phyloP scores from a whole-genome alignment of 306 rosid genomes.

The Corylus americana region DNA sequence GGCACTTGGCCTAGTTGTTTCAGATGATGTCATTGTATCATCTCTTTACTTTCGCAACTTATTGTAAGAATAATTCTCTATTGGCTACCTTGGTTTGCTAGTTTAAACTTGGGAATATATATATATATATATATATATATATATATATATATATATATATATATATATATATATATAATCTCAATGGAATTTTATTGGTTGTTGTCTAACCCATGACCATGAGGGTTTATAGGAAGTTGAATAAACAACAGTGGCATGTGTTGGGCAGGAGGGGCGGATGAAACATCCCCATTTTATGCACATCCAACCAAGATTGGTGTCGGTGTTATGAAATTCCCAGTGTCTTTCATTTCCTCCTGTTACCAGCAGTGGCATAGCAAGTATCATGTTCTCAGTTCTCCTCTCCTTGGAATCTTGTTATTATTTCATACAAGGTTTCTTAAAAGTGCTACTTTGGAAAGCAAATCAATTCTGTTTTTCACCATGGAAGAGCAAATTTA shows the following conservation, averaged over 20 bases:
- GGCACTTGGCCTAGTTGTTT: constrained; percentile 5
- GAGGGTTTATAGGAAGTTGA: background rate
- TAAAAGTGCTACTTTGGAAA: too few species aligned
- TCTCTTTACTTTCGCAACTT: constrained; percentile 21
- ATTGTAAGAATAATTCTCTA: constrained; percentile 11
- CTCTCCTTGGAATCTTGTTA: too few species aligned
- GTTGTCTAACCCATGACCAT: background rate
- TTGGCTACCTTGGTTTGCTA: constrained; percentile 1
- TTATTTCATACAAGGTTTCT: too few species aligned
- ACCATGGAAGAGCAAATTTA: too few species aligned
- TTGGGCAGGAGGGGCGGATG: too few species aligned
- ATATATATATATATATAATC: background rate
- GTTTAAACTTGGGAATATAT: constrained; percentile 1
- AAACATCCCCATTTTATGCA: too few species aligned
- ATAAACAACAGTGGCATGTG: background rate
- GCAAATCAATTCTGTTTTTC: too few species aligned
- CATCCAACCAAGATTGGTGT: too few species aligned
- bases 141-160: background rate
- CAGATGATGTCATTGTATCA: constrained; percentile 22
- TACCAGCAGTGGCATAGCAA: too few species aligned
- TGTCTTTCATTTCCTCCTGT: too few species aligned
- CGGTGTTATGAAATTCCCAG: too few species aligned
- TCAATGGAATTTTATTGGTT: background rate
- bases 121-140: background rate
- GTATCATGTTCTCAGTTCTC: too few species aligned